Evolutionary conservation across 148 eudicot species (phyloP), one percentile per base, ranked within the genome.

Genomic region (Rhododendron ferrugineum): DNA sequence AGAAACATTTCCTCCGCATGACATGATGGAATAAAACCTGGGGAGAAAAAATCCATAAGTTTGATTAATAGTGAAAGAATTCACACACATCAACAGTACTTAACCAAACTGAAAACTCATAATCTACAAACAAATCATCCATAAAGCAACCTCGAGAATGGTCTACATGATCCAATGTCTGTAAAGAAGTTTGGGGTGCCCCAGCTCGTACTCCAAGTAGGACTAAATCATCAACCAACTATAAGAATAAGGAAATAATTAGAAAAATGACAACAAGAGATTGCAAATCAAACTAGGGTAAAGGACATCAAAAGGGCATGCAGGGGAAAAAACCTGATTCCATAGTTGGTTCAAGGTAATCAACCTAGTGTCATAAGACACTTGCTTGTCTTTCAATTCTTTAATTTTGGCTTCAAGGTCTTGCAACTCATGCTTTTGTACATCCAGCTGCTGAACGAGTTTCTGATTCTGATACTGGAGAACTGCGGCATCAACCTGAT

Each of bases 391-490:
- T 88, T 90, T 95, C 66, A 92, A 70, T 87, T 94, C 96, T 88
- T 92, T 88, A 37, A 94, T 92, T 86, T 94, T 97, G 68, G 85
- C 87, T 88, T 94, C 98, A 84, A 95, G 98, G 87, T 92, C 96
- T 84, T 91, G 95, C 84, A 97, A 83, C 89, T 92, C 94, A 84
- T 94, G 94, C 91, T 94, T 95, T 89, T 94, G 98, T 44, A 82
- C 88, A 47, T 97, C 99, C 86, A 97, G 87, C 88, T 93, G 98
- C 83, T 97, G 98, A 60, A 95, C 96, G 52, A 97, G 98, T 80
- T 89, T 90, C 85, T 97, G 99, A 91, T 97, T 97, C 88, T 95
- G 95, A 89, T 92, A 88, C 88, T 97, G 99, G 72, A 97, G 95
- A 87, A 92, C 93, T 75, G 98, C 91, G 82, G 96, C 96, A 90